Percentiles rank a stretch among this genome's conserved stretches.
These are phyloP conservation scores for Fusarium neocosmosporiellum DNA, from an alignment of 2,329 filamentous ascomycete genomes.

Conservation along the genomic window DNA sequence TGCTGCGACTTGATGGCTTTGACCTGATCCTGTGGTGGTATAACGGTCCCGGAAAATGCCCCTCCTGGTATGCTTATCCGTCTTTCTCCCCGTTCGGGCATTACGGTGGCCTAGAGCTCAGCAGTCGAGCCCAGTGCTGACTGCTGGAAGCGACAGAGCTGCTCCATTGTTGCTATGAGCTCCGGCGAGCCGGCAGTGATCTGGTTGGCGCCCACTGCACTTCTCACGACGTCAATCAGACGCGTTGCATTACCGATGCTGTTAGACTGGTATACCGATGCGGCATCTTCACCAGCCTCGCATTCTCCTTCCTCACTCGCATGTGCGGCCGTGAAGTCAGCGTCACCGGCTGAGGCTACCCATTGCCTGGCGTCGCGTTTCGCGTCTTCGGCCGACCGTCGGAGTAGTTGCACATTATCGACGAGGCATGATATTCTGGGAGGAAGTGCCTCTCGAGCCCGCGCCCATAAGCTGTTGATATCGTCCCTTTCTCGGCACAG, in stretches of 20 bases:
- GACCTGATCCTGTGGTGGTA: neutral
- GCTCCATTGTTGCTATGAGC: neutral
- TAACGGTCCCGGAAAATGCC: neutral
- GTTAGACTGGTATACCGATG: neutral
- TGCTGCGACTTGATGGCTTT: constrained; percentile 26
- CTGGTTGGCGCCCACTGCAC: neutral
- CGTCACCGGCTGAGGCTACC: neutral
- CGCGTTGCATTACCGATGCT: neutral
- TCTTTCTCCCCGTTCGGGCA: neutral
- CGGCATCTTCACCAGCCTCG: neutral
- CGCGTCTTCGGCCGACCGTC: neutral
- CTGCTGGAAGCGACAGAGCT: neutral
- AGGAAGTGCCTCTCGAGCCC: neutral
- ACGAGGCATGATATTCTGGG: neutral
- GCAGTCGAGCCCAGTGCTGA: neutral
- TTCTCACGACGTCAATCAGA: neutral
- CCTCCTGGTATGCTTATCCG: neutral
- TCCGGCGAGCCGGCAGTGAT: neutral
- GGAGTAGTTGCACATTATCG: constrained; percentile 4
- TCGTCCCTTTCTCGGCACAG: neutral
- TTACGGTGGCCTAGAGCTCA: neutral
- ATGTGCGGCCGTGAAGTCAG: neutral
- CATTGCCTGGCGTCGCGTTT: constrained; percentile 7
- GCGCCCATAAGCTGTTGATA: constrained; percentile 3
- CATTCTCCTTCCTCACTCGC: neutral